These are phyloP conservation scores for Iodosphaeria phyllophila DNA, from an alignment of 2,329 filamentous ascomycete genomes.

Conservation along the genomic window DNA sequence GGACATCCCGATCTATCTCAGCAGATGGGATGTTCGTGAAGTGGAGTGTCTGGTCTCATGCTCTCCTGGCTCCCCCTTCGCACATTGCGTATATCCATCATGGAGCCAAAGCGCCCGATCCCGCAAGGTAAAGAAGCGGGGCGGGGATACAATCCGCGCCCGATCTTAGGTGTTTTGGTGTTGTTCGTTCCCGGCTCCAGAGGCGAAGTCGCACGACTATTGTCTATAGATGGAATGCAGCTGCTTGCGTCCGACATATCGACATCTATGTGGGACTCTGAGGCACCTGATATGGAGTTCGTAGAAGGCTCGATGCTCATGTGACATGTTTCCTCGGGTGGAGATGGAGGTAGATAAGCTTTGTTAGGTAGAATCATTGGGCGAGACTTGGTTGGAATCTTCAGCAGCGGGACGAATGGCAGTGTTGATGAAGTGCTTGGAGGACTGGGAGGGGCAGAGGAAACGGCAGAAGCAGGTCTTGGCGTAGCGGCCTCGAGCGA, in stretches of 20 bases:
- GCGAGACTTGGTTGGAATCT: no score
- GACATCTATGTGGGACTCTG: constrained; percentile 16
- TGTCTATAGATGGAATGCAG: constrained; percentile 12
- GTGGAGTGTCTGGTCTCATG: no score
- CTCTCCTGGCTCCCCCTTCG: constrained; percentile 11
- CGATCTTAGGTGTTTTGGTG: constrained; percentile 19
- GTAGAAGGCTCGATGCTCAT: constrained; percentile 20
- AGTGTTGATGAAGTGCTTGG: no score
- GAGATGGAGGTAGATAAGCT: neutral
- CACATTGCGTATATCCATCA: constrained; percentile 10
- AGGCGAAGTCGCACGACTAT: constrained; percentile 13
- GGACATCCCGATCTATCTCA: no score
- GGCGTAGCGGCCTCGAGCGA: no score
- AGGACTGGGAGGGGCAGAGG: no score
- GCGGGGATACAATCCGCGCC: no score
- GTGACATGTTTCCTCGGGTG: no score
- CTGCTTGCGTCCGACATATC: constrained; percentile 31
- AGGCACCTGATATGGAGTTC: constrained; percentile 11
- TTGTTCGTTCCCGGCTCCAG: constrained; percentile 16
- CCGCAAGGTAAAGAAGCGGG: no score
- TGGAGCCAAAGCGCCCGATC: no score
- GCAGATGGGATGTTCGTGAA: no score
- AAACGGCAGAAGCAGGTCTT: no score
- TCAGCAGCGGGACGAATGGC: constrained; percentile 1
- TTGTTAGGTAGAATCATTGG: neutral